Base-by-base conservation (phyloP, 345 rosid species). In the Dimocarpus longan region DNA sequence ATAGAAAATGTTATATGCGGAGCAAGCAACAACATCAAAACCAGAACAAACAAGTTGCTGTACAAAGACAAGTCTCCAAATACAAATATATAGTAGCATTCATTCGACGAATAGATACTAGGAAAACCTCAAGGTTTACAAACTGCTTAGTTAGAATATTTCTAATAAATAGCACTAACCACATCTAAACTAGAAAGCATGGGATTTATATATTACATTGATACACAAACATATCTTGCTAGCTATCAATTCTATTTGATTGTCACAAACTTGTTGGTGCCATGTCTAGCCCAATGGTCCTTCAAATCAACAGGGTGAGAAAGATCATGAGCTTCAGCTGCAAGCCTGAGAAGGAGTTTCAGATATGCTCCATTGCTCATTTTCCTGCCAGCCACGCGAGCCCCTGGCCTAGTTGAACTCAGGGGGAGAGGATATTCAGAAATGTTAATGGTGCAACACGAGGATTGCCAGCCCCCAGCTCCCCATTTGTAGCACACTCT, bases 391-490 rank as follows among this genome's bases (percentile, higher is more conserved):
- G 93, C 90, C 70, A 89, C n/a, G 52, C 94, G 90, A 81, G 79
- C 67, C 74, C 89, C 84, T 0, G 88, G 94, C 78, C 87, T 88
- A 18, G 87, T 87, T 32, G 65, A 24, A 68, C 86, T 91, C 88
- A 87, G 80, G 24, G 97, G 97, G 7, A 89, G 92, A 52, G 93
- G 92, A 76, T 84, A 86, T 44, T 86, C 83, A 16, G 91, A 91
- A 78, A 91, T 80, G 40, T 75, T 85, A 6, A 76, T 83, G 37
- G 89, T 91, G 85, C 94, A 92, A 54, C 94, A 92, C 0, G 92
- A 88, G 68, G 94, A 90, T 81, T 92, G 94, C 93, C 97, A 89
- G 37, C 94, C 89, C 24, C 92, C 87, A 70, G 87, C 83, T 40
- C 92, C 97, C 92, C 93, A 91, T 78, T 85, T 87, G 87, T 88